Percentiles rank a stretch among this genome's conserved stretches.
Conservation (phyloP, 176 grass and related monocot genomes). For the Bolboschoenus planiculmis region DNA sequence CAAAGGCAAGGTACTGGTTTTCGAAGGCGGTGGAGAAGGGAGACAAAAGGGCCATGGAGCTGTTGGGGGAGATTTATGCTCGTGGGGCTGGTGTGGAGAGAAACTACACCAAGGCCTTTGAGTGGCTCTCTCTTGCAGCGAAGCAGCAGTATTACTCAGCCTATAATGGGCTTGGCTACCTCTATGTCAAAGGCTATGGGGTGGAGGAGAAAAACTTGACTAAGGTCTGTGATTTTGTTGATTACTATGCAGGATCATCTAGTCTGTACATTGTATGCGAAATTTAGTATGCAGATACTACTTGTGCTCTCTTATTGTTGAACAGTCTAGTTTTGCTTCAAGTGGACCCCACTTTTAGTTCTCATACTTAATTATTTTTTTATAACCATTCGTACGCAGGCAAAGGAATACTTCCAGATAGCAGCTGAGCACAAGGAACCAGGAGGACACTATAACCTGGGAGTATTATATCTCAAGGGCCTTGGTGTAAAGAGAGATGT, state of each 20-base stretch:
- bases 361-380: neutral
- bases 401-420: constrained; percentile 84
- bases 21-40: constrained; percentile 85
- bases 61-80: constrained; percentile 91
- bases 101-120: constrained; percentile 90
- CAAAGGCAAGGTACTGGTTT: constrained; percentile 82
- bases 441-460: constrained; percentile 96
- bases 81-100: constrained; percentile 88
- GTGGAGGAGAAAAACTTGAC: constrained; percentile 92
- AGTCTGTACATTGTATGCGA: neutral
- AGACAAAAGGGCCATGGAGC: constrained; percentile 56
- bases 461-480: constrained; percentile 88
- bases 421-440: constrained; percentile 74
- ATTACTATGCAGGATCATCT: neutral
- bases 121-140: constrained; percentile 70
- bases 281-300: neutral
- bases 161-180: constrained; percentile 96
- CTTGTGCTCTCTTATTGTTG: neutral
- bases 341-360: neutral
- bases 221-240: constrained; percentile 35
- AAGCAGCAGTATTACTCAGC: constrained; percentile 85
- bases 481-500: constrained; percentile 92
- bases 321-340: neutral
- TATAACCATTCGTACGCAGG: constrained; percentile 40
- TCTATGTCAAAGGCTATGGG: constrained; percentile 95